Base-by-base conservation (phyloP, 176 grass and related monocot genomes). In the Oryza officinalis region DNA sequence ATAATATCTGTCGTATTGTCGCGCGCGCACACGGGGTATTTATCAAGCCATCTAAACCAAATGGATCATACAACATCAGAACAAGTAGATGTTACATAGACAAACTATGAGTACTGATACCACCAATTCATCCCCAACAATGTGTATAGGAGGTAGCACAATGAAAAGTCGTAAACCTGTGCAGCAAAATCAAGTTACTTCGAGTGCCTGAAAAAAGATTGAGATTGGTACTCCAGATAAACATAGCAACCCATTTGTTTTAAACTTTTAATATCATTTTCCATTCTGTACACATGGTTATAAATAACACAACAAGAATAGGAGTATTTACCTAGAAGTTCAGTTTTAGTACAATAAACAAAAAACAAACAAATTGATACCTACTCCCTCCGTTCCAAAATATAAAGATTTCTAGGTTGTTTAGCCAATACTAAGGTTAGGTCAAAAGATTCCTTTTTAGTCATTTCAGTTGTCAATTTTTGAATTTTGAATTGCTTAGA, bases 281-380 rank as follows among this genome's bases (percentile, higher is more conserved):
- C n/a, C 73, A 85, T 30, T 30, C 47, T 76, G 17, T 41, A 67
- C 11, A 2, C 6, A 69, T 5, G 44, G 47, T 11, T 77, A 45
- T 23, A 76, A 69, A 65, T 37, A 33, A 12, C 72, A 44, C 15
- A 52, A 72, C 18, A 54, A 72, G 43, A 9, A 11, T 77, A 66
- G 14, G 18, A 3, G 70, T 33, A 71, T 76, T 78, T 50, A 4
- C 22, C 49, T 71, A 85, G 1, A 0, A 37, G 20, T 85, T 52
- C 6, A 31, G 31, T 65, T 65, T 47, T 65, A 57, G 43, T 13
- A 47, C 46, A 80, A 72, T 80, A 73, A 22, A 73, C 22, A 65
- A 38, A n/a, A 75, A 35, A 63, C 59, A 37, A 37, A 37, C 49
- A 69, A 27, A 74, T 28, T 14, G 7, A 41, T 75, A 61, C 13